Evolutionary conservation across 2,329 filamentous ascomycete genomes (phyloP), one percentile per base, ranked within the genome.

Genomic region (Nemania bipapillata): DNA sequence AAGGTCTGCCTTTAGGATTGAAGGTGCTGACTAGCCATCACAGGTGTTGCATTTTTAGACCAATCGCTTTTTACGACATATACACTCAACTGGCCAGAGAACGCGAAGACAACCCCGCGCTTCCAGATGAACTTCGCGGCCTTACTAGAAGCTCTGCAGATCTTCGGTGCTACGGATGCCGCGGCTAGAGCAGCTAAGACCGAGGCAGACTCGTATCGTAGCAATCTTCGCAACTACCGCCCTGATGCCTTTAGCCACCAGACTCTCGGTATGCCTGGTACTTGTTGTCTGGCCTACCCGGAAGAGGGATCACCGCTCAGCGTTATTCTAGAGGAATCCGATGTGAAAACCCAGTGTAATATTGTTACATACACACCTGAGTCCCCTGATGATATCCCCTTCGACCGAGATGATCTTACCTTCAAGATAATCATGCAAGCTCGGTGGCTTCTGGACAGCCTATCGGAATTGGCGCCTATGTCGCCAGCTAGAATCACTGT

Each of bases 381-480:
- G 72, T 81, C 83, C 49, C 86, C 88, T 17, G 91, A 94, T 59
- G 91, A 94, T 59, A 98, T 99, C 53, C 96, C 95, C 0, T 93
- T 99, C 73, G 90, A 95, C 76, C 89, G 94, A 35, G 88, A 93
- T 58, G 87, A 90, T 60, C 85, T 98, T 8, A 85, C 89, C 8
- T 92, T 97, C 83, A 99, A 98, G 79, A 93, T 97, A 68, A 98
- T 99, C 77, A 97, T 97, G 92, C 92, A 91, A 73, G 88, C 91
- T 11, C 86, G 87, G 37, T 91, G 88, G 80, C 86, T 95, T 4
- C 86, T 91, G 11, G 92, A 94, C 75, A 89, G 90, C 17, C 83
- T 94, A 47, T 86, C 87, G 1, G 92, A 95, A 77, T 86, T 91
- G 55, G 87, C 86, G 1, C 86, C 86, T 12, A 91, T 94, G 28